Conservation (phyloP, 1,284 basidiomycete species). For the Ganoderma meredithae region DNA sequence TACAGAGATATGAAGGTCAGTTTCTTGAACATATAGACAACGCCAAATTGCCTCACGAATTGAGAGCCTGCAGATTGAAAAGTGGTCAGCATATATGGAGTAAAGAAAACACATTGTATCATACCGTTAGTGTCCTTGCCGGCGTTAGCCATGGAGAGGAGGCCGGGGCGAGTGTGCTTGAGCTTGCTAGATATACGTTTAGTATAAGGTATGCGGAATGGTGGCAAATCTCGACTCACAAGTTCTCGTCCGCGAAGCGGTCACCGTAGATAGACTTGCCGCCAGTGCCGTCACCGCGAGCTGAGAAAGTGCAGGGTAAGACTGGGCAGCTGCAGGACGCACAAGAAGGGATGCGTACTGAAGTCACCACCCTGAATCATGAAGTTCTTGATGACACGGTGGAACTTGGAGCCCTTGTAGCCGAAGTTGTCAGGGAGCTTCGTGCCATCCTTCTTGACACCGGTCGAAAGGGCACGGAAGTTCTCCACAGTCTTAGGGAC, state of each 20-base stretch:
- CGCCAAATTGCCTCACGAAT: conserved; percentile 62
- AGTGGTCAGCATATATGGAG: conserved; percentile 7
- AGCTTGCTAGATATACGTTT: conserved; percentile 68
- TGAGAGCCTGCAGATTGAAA: conserved; percentile 67
- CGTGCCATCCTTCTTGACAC: conserved; percentile 81
- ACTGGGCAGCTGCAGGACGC: background rate
- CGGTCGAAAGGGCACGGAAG: conserved; percentile 74
- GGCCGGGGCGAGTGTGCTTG: conserved; percentile 85
- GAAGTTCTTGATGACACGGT: conserved; percentile 76
- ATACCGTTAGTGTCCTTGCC: conserved; percentile 86
- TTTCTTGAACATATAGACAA: background rate
- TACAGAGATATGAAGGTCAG: conserved; percentile 39
- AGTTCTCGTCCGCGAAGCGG: conserved; percentile 80
- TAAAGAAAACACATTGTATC: conserved; percentile 23
- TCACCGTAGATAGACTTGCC: conserved; percentile 70
- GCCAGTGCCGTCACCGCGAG: conserved; percentile 66
- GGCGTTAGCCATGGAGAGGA: conserved; percentile 95
- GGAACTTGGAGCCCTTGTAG: conserved; percentile 77
- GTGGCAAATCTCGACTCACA: conserved; percentile 55
- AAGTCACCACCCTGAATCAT: conserved; percentile 82
- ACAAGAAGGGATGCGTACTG: conserved; percentile 46
- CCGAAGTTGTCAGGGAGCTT: conserved; percentile 75
- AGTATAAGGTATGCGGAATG: background rate
- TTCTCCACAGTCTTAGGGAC: conserved; percentile 81
- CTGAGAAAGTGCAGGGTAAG: conserved; percentile 32